Base-by-base conservation (phyloP, 2,329 filamentous ascomycete species). In the Aspergillus caelatus region DNA sequence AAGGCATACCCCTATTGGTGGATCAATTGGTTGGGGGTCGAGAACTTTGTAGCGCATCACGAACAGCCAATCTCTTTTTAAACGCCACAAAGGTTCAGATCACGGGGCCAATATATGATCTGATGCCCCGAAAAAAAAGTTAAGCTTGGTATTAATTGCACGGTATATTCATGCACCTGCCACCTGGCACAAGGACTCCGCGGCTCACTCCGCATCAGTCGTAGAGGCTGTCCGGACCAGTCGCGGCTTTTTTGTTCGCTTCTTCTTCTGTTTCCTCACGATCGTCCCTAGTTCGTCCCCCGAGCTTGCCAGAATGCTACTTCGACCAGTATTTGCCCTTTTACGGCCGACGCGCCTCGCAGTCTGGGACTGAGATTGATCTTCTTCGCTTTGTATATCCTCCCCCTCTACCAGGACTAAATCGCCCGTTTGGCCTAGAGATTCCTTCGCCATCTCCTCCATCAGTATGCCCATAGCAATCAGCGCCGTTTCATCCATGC, bases 401-500 rank as follows among this genome's bases (percentile, higher is more conserved):
- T 80, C 77, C 10, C 78, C 79, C 68, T 88, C 85, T 3, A 86
- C 78, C 60, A 89, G 82, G 0, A 83, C 84, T 68, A 88, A 72
- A 73, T 89, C 84, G 0, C 87, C 87, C 2, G 83, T 88, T 57
- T 84, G 78, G 2, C 85, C 86, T 21, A 89, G 71, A 4, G 78
- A 70, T 48, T 84, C 81, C 46, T 76, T 79, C 0, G 81, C 81
- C 26, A 83, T 79, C 72, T 89, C 87, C 74, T 90, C 88, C 30
- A 89, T 71, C 39, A 90, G 68, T 16, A 89, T 83, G 0, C 87
- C 86, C 68, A 89, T 72, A 1, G 86, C 86, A 67, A 89, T 80
- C 61, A 90, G 72, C 1, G 87, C 86, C 10, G 86, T 89, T 73
- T 88, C 87, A 63, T 89, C 86, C 80, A 90, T 81, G 63, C 82